A percentile compares a stretch with the other conserved stretches of the same genome.
phyloP scores from a whole-genome alignment of 768 basidiomycete species.

The Leccinum fibrillosum region DNA sequence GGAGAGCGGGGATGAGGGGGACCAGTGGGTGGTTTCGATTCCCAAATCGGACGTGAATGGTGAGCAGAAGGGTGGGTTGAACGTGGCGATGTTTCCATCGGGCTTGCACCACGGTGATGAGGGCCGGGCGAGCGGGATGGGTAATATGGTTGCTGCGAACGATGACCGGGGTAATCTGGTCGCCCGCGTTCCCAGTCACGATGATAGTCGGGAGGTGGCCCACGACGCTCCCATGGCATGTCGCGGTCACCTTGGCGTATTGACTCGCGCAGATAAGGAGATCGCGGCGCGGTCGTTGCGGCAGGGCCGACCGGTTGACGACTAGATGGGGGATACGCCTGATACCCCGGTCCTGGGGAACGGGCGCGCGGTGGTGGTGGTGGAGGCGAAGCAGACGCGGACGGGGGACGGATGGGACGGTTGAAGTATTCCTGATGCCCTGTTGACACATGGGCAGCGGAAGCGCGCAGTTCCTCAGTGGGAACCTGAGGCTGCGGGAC shows the following conservation, averaged over 20 bases:
- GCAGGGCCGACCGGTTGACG: slow-evolving; percentile 52
- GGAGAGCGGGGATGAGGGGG: slow-evolving; percentile 31
- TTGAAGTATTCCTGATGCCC: slow-evolving; percentile 59
- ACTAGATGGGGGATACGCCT: slow-evolving; percentile 42
- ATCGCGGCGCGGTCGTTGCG: slow-evolving; percentile 55
- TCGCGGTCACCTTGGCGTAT: slow-evolving; percentile 50
- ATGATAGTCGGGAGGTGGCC: slow-evolving; percentile 40
- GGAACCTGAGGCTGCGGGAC: slow-evolving; percentile 56
- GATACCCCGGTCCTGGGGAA: slow-evolving; percentile 48
- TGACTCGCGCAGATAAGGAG: slow-evolving; percentile 54
- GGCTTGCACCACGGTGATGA: slow-evolving; percentile 43
- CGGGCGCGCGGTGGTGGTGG: slow-evolving; percentile 42
- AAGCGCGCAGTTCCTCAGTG: slow-evolving; percentile 49
- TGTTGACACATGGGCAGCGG: slow-evolving; percentile 33
- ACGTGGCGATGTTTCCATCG: slow-evolving; percentile 62
- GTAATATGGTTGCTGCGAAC: slow-evolving; percentile 32
- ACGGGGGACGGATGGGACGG: slow-evolving; percentile 50
- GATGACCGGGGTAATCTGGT: slow-evolving; percentile 33
- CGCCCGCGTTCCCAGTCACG: slow-evolving; percentile 55
- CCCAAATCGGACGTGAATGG: slow-evolving; percentile 51
- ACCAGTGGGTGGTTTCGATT: slow-evolving; percentile 47
- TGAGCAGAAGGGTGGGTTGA: slow-evolving; percentile 40
- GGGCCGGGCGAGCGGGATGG: slow-evolving; percentile 35
- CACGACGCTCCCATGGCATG: slow-evolving; percentile 57
- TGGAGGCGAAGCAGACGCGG: slow-evolving; percentile 60